These are phyloP conservation scores for Strigomonas galati DNA, from an alignment of 208 protist genomes.

Conservation along the genomic window DNA sequence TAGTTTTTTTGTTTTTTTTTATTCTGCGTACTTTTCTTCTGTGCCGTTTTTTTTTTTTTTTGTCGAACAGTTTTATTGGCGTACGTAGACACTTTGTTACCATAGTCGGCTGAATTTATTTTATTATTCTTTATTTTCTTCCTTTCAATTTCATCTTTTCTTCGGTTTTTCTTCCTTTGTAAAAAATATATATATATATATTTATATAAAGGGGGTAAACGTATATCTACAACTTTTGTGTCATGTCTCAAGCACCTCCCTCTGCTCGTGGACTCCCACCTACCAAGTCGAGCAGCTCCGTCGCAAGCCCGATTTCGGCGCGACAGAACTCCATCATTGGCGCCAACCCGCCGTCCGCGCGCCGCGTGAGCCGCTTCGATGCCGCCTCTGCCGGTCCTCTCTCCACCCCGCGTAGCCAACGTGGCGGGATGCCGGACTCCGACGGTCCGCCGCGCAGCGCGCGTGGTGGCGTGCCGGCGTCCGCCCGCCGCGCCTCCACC, in stretches of 20 bases:
- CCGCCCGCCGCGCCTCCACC: conserved; percentile 3
- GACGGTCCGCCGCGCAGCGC: conserved; percentile 4
- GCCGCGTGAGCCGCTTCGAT: conserved; percentile 8
- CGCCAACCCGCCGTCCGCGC: conserved; percentile 11
- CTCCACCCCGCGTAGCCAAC: conserved; percentile 13
- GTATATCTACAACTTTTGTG: no score
- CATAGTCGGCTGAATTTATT: no score
- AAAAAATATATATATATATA: no score
- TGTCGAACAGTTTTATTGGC: no score
- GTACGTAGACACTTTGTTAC: no score
- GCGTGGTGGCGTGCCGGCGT: not conserved
- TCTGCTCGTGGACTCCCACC: conserved; percentile 18
- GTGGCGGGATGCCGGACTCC: not conserved
- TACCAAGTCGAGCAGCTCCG: no score
- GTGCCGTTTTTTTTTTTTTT: no score
- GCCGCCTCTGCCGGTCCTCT: not conserved
- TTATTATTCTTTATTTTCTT: no score
- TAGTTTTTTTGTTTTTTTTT: not conserved
- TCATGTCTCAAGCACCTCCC: not conserved
- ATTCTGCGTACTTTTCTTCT: no score
- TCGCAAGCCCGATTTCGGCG: no score
- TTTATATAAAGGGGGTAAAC: no score
- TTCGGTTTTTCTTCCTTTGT: conserved; percentile 7
- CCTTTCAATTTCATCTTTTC: conserved; percentile 7
- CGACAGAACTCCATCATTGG: no score